Conservation (phyloP, 305 asterid species). For the Withania somnifera region DNA sequence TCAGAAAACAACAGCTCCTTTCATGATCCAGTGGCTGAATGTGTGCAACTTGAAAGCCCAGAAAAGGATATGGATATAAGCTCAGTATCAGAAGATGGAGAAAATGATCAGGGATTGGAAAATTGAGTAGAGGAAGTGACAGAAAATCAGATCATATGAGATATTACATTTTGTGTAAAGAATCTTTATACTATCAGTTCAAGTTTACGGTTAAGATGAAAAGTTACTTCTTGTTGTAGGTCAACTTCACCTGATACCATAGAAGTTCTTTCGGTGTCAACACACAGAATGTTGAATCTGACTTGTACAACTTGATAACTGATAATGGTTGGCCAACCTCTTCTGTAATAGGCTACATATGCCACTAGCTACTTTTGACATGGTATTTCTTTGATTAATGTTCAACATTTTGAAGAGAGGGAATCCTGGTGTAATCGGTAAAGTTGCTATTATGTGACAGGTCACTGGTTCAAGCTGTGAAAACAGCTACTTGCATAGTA, state of each 20-base stretch:
- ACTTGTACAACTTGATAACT: background rate
- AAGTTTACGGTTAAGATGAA: background rate
- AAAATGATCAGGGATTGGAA: background rate
- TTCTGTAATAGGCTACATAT: background rate
- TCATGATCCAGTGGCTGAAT: slow-evolving; percentile 33
- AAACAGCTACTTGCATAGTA: no score
- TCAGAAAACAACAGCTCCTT: slow-evolving; percentile 25
- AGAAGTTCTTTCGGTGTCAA: background rate
- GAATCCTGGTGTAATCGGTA: no score
- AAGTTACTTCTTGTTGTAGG: background rate
- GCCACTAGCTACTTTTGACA: background rate
- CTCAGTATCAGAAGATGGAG: slow-evolving; percentile 39
- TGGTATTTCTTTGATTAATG: background rate
- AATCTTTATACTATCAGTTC: background rate
- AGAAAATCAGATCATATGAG: background rate
- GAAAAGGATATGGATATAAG: slow-evolving; percentile 36
- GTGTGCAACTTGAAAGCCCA: slow-evolving; percentile 42
- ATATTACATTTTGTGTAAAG: background rate
- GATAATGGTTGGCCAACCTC: background rate
- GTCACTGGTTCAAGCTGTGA: no score
- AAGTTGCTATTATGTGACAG: no score
- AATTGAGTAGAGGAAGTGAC: no score
- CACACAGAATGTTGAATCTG: background rate
- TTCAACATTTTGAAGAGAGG: background rate
- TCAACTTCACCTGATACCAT: background rate